phyloP scores from a whole-genome alignment of 2,329 filamentous ascomycete species.

The Fusarium sp. region DNA sequence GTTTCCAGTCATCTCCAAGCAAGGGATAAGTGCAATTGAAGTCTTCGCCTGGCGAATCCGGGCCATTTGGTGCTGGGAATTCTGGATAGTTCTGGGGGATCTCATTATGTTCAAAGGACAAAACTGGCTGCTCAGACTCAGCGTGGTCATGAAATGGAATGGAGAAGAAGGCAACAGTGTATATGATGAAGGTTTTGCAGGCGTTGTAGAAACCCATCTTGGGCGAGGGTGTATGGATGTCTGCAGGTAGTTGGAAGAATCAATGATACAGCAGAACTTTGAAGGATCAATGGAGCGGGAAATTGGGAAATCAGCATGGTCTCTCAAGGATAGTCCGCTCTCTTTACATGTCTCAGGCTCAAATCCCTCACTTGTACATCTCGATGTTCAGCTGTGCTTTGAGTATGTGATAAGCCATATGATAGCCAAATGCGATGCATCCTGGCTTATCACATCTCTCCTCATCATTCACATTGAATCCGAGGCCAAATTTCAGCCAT shows the following conservation, averaged over 20 bases:
- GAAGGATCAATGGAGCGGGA: background rate
- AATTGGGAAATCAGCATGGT: background rate
- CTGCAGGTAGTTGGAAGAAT: background rate
- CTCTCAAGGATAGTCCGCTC: background rate
- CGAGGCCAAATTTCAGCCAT: background rate
- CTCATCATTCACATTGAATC: background rate
- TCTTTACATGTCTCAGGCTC: background rate
- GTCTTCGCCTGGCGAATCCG: too few species aligned
- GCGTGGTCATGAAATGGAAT: background rate
- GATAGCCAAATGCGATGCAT: background rate
- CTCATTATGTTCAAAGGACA: background rate
- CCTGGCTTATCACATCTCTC: too few species aligned
- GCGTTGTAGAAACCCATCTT: background rate
- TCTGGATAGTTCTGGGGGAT: background rate
- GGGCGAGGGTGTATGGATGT: background rate
- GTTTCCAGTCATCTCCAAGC: too few species aligned
- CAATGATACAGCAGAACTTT: background rate
- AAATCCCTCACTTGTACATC: background rate
- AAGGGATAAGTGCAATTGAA: too few species aligned
- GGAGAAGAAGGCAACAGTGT: constrained; percentile 3
- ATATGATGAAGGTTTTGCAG: background rate
- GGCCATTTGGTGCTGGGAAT: constrained; percentile 1
- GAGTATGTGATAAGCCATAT: constrained; percentile 5
- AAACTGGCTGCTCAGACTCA: background rate
- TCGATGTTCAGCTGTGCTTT: background rate